These are phyloP conservation scores for Pistacia integerrima DNA, from an alignment of 345 rosid species.

Conservation along the genomic window DNA sequence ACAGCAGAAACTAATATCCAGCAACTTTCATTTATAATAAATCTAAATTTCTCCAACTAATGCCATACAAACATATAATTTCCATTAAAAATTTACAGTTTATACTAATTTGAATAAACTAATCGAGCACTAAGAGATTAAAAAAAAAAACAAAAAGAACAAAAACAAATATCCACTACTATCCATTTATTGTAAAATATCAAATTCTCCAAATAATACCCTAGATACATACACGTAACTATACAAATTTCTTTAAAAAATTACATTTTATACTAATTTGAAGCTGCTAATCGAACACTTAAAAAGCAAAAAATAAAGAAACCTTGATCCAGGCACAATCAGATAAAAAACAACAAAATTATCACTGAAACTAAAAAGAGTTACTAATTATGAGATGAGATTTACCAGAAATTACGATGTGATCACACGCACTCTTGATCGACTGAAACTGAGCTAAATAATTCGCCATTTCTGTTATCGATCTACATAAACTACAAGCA, in stretches of 20 bases:
- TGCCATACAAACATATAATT: background rate
- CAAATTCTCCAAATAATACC: background rate
- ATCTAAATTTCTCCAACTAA: background rate
- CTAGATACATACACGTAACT: background rate
- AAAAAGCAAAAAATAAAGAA: background rate
- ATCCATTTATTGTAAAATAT: background rate
- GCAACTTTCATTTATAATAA: background rate
- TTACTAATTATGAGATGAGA: slow-evolving; percentile 7
- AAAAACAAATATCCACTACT: background rate
- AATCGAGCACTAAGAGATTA: background rate
- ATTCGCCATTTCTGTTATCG: slow-evolving; percentile 67
- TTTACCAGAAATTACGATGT: slow-evolving; percentile 81
- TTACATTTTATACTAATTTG: background rate
- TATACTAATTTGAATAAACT: background rate
- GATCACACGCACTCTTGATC: slow-evolving; percentile 72
- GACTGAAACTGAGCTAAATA: slow-evolving; percentile 91
- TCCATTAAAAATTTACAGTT: background rate
- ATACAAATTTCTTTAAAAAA: no score
- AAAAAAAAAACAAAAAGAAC: background rate
- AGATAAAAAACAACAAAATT: background rate
- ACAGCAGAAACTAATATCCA: slow-evolving; percentile 18
- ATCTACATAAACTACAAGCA: slow-evolving; percentile 35
- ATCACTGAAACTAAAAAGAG: background rate
- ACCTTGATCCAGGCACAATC: slow-evolving; percentile 18
- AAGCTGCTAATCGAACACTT: background rate